Evolutionary conservation across 2,329 filamentous ascomycete species (phyloP).

Genomic region (Mollisia scopiformis): DNA sequence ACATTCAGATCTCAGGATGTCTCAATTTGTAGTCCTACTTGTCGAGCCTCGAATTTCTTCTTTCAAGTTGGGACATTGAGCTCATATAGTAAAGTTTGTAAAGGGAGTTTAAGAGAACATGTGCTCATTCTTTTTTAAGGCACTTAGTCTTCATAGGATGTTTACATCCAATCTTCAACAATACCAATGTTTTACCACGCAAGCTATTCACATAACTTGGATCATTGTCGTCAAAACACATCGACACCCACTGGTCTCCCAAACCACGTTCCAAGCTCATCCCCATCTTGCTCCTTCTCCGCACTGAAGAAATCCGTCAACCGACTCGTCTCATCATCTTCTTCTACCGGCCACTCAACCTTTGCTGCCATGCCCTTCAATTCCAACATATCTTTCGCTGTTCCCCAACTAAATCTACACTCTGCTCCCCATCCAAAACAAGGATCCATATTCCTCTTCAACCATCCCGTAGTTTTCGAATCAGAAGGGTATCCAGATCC

Average conservation of each 20-base stretch:
- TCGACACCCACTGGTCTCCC: conserved; percentile 48
- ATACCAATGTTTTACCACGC: neutral
- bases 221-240: conserved; percentile 28
- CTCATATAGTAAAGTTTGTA: too few species aligned
- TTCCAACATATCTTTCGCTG: conserved; percentile 84
- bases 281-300: conserved; percentile 38
- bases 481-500: conserved; percentile 95
- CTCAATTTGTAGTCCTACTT: too few species aligned
- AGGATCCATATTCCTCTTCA: conserved; percentile 85
- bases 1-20: too few species aligned
- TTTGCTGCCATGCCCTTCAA: conserved; percentile 65
- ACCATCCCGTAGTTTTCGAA: conserved; percentile 76
- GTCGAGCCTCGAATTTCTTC: too few species aligned
- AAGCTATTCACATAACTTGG: neutral
- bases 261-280: conserved; percentile 81
- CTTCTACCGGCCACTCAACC: conserved; percentile 82
- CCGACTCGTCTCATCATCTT: conserved; percentile 68
- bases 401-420: conserved; percentile 95
- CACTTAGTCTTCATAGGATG: too few species aligned
- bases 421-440: conserved; percentile 95
- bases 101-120: too few species aligned
- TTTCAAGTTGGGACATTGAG: too few species aligned
- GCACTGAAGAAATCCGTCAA: conserved; percentile 75
- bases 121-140: too few species aligned
- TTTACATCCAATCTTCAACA: neutral